Evolutionary conservation across 371 early-diverging fungal genomes (phyloP).

Genomic region (Rozella allomycis): DNA sequence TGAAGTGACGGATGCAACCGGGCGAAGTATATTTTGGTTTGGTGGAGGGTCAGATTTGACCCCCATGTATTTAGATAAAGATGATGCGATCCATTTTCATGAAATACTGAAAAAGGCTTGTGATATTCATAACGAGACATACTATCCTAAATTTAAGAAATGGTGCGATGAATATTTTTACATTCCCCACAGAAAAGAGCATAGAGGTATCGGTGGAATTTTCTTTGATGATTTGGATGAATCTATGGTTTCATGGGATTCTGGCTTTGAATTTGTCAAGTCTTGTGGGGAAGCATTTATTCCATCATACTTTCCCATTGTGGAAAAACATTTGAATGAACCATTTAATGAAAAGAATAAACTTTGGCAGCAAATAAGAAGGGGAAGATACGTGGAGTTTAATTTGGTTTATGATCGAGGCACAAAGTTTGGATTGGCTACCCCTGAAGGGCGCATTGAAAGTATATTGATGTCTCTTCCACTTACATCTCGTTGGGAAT

Average conservation of each 20-base stretch:
- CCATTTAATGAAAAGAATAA: slow-evolving; percentile 41
- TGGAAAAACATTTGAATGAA: slow-evolving; percentile 39
- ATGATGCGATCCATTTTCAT: slow-evolving; percentile 61
- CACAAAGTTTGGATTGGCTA: slow-evolving; percentile 65
- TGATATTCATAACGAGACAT: slow-evolving; percentile 39
- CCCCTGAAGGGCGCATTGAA: slow-evolving; percentile 69
- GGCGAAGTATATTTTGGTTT: slow-evolving; percentile 54
- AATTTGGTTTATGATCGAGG: slow-evolving; percentile 66
- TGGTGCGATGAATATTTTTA: slow-evolving; percentile 68
- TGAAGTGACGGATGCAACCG: slow-evolving; percentile 31
- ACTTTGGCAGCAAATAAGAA: slow-evolving; percentile 59
- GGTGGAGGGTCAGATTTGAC: slow-evolving; percentile 60
- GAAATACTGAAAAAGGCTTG: slow-evolving; percentile 48
- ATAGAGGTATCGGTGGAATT: slow-evolving; percentile 66
- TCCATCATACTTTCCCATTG: slow-evolving; percentile 47
- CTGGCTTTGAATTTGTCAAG: slow-evolving; percentile 42
- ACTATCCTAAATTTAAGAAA: slow-evolving; percentile 50
- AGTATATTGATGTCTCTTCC: slow-evolving; percentile 66
- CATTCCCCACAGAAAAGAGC: slow-evolving; percentile 48
- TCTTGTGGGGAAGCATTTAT: slow-evolving; percentile 48
- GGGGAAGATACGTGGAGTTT: slow-evolving; percentile 75
- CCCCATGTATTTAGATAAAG: slow-evolving; percentile 49
- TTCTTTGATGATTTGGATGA: slow-evolving; percentile 63
- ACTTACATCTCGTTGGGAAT: slow-evolving; percentile 65
- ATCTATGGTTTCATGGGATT: slow-evolving; percentile 9